Conservation (phyloP, 768 basidiomycete genomes). For the Leccinellum luteum region DNA sequence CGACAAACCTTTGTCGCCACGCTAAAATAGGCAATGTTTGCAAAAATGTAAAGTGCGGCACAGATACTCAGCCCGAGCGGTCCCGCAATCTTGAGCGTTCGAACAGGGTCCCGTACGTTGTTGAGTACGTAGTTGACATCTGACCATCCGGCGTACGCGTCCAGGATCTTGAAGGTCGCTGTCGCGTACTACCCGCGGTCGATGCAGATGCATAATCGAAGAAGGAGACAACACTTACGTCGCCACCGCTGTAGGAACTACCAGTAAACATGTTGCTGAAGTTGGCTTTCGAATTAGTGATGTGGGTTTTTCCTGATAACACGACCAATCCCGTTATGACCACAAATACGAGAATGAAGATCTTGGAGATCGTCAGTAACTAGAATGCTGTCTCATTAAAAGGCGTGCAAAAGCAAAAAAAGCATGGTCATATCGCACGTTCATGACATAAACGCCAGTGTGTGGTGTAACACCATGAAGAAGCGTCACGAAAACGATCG, state of each 20-base stretch:
- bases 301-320: slow-evolving; percentile 52
- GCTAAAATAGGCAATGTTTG: slow-evolving; percentile 59
- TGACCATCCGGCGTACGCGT: slow-evolving; percentile 50
- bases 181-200: slow-evolving; percentile 50
- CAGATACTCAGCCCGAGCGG: slow-evolving; percentile 57
- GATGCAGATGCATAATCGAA: neutral
- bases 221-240: slow-evolving; percentile 28
- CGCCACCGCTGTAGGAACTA: slow-evolving; percentile 50
- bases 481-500: slow-evolving; percentile 48
- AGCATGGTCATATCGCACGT: slow-evolving; percentile 35
- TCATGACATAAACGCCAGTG: slow-evolving; percentile 52
- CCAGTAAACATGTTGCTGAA: slow-evolving; percentile 58
- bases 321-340: slow-evolving; percentile 61
- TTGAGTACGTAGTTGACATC: slow-evolving; percentile 51
- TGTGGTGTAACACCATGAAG: slow-evolving; percentile 53
- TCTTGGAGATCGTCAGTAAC: slow-evolving; percentile 54
- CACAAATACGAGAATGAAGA: slow-evolving; percentile 50
- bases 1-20: slow-evolving; percentile 24
- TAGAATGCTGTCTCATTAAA: slow-evolving; percentile 14
- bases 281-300: slow-evolving; percentile 56
- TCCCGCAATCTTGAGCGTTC: slow-evolving; percentile 61
- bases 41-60: slow-evolving; percentile 50
- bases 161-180: slow-evolving; percentile 57
- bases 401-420: too few species aligned
- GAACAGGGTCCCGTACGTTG: slow-evolving; percentile 51